phyloP scores from a whole-genome alignment of 192 early-diverging fungal genomes.

The Coemansia erecta region DNA sequence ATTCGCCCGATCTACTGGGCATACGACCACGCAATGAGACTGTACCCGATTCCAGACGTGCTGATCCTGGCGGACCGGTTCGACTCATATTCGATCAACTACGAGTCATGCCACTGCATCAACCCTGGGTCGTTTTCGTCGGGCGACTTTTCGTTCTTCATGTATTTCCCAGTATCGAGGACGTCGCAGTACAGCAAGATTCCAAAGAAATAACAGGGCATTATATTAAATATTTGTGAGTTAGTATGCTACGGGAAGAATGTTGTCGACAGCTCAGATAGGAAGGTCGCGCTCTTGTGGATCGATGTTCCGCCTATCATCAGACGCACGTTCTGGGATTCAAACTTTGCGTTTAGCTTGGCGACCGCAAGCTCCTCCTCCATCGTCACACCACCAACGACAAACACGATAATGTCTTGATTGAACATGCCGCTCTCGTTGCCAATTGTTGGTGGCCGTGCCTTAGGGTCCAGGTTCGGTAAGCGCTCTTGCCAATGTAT shows the following conservation, averaged over 20 bases:
- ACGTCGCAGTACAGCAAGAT: slow-evolving; percentile 52
- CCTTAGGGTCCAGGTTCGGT: slow-evolving; percentile 40
- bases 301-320: slow-evolving; percentile 91
- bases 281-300: slow-evolving; percentile 66
- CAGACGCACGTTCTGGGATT: slow-evolving; percentile 72
- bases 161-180: slow-evolving; percentile 71
- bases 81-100: slow-evolving; percentile 73
- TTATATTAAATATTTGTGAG: too few species aligned
- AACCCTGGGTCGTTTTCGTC: slow-evolving; percentile 77
- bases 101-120: slow-evolving; percentile 73
- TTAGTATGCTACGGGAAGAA: slow-evolving; percentile 25
- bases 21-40: slow-evolving; percentile 76
- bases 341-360: slow-evolving; percentile 69
- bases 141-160: slow-evolving; percentile 61
- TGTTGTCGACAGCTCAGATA: slow-evolving; percentile 46
- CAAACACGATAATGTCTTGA: slow-evolving; percentile 94
- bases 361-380: slow-evolving; percentile 88
- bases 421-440: slow-evolving; percentile 59
- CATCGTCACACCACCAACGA: slow-evolving; percentile 92
- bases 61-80: slow-evolving; percentile 83
- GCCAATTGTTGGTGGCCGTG: slow-evolving; percentile 24
- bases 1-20: slow-evolving; percentile 79
- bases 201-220: slow-evolving; percentile 14
- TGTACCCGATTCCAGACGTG: slow-evolving; percentile 87
- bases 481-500: slow-evolving; percentile 56